Conservation (phyloP, 2,329 filamentous ascomycete genomes). For the Alternaria rosae region DNA sequence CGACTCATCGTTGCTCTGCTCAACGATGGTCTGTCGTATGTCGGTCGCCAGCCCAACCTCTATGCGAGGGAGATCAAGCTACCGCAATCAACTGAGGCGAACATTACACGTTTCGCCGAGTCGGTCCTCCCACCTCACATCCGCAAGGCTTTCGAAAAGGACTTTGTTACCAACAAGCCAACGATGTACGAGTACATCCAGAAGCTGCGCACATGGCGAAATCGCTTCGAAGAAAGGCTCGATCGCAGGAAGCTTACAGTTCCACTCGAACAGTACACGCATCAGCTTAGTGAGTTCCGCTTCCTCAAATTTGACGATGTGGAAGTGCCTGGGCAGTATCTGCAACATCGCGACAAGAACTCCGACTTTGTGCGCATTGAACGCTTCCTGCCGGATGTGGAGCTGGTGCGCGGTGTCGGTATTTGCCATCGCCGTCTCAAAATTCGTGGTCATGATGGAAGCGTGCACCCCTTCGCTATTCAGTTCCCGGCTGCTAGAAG, state of each 20-base stretch:
- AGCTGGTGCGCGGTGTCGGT: constrained; percentile 88
- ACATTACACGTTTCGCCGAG: constrained; percentile 95
- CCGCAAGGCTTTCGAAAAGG: constrained; percentile 93
- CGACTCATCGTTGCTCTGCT: constrained; percentile 95
- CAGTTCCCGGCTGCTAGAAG: constrained; percentile 94
- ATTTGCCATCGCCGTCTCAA: constrained; percentile 91
- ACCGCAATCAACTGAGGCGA: constrained; percentile 87
- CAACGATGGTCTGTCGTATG: constrained; percentile 93
- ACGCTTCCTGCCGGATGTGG: constrained; percentile 92
- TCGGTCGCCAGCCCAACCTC: constrained; percentile 83
- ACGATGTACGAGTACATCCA: constrained; percentile 99
- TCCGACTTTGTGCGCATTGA: constrained; percentile 98
- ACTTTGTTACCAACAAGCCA: constrained; percentile 93
- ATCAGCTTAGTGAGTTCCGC: constrained; percentile 92
- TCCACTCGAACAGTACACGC: constrained; percentile 84
- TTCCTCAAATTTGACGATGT: constrained; percentile 99
- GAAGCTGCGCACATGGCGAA: constrained; percentile 92
- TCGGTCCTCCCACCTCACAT: constrained; percentile 95
- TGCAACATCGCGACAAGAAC: constrained; percentile 98
- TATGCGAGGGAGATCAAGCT: constrained; percentile 93
- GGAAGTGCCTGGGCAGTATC: constrained; percentile 95
- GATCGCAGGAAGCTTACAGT: constrained; percentile 79
- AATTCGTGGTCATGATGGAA: constrained; percentile 97
- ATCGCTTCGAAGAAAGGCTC: constrained; percentile 97
- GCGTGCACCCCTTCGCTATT: constrained; percentile 93